Evolutionary conservation across 225 moss, liverwort and hornwort species (phyloP).

Genomic region (Marchantia polymorpha): DNA sequence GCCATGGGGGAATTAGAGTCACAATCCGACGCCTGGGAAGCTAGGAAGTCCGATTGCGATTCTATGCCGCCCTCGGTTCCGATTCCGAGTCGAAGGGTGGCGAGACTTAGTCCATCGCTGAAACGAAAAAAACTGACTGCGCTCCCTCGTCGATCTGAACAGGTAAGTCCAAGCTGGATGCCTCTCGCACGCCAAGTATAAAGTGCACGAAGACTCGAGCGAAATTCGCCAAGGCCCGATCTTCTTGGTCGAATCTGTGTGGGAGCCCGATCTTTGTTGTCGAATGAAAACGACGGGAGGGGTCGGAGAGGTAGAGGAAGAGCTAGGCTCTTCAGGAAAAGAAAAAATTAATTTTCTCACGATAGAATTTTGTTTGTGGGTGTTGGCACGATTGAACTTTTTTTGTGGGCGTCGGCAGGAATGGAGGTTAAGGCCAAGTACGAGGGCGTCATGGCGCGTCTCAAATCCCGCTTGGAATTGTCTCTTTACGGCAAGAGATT

Average conservation of each 20-base stretch:
- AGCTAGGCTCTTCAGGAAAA: background rate
- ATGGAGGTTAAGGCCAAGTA: background rate
- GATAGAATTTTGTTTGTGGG: background rate
- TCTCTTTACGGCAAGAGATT: constrained; percentile 29
- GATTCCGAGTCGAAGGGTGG: too few species aligned
- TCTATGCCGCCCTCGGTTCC: background rate
- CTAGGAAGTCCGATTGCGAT: background rate
- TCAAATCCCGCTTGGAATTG: constrained; percentile 2
- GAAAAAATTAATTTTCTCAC: background rate
- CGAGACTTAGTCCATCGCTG: background rate
- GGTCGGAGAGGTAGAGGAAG: too few species aligned
- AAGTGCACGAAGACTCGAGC: background rate
- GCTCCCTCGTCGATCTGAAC: background rate
- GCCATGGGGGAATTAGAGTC: background rate
- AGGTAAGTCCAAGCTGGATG: background rate
- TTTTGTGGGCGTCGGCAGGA: background rate
- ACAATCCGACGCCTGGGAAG: background rate
- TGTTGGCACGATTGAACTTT: background rate
- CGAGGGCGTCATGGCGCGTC: background rate
- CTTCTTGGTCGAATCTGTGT: background rate
- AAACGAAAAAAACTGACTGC: background rate
- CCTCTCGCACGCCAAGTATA: background rate
- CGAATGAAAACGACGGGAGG: too few species aligned
- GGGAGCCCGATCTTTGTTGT: too few species aligned
- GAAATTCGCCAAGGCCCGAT: background rate